Conservation (phyloP, 768 basidiomycete species). For the Russula abietina region DNA sequence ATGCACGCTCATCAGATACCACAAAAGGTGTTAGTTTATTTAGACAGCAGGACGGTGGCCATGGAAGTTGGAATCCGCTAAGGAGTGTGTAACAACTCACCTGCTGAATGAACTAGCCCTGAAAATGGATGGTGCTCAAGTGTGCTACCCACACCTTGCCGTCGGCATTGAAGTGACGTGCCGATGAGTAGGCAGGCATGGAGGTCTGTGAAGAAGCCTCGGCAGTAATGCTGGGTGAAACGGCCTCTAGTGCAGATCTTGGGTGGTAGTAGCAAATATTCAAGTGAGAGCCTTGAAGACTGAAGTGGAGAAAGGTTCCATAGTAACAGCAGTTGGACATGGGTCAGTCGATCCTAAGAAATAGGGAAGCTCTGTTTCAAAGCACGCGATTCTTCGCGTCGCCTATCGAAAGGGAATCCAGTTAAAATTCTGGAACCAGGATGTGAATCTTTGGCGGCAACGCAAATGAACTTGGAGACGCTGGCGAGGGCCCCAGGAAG, state of each 20-base stretch:
- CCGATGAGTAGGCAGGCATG: conserved; percentile 74
- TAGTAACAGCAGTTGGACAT: conserved; percentile 1
- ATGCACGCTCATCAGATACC: conserved; percentile 80
- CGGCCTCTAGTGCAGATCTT: conserved; percentile 82
- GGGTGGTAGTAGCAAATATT: conserved; percentile 87
- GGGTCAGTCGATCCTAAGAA: conserved; percentile 3
- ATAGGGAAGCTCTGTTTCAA: conserved; percentile 43
- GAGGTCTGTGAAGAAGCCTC: conserved; percentile 74
- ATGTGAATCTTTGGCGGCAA: too few species aligned
- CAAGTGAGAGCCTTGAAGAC: conserved; percentile 33
- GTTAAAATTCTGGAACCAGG: conserved; percentile 32
- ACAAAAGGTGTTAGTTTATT: conserved; percentile 82
- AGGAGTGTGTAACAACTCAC: too few species aligned
- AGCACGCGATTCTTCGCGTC: conserved; percentile 39
- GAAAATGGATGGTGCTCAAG: conserved; percentile 89
- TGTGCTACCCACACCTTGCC: conserved; percentile 78
- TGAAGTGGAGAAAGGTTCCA: conserved; percentile 1
- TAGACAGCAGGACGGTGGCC: conserved; percentile 62
- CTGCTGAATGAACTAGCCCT: conserved; percentile 71
- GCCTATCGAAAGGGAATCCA: conserved; percentile 44
- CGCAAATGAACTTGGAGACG: too few species aligned
- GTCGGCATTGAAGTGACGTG: conserved; percentile 64
- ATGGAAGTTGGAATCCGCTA: too few species aligned
- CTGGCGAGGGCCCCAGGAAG: too few species aligned
- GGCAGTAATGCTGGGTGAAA: conserved; percentile 68